These are phyloP conservation scores for Buddleja alternifolia DNA, from an alignment of 257 asterid genomes.

Conservation along the genomic window DNA sequence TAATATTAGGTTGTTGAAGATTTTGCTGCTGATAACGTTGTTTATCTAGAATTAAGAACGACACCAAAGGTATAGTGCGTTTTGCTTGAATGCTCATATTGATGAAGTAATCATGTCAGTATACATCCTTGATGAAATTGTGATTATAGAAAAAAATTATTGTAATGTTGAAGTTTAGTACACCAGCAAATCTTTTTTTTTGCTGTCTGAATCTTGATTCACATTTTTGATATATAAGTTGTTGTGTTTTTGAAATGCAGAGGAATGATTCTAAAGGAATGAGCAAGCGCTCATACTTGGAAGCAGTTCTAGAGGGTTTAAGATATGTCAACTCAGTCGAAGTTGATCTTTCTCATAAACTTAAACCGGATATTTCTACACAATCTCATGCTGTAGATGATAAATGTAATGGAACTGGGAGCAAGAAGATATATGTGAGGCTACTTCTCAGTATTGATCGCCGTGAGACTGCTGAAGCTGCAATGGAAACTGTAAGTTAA, in stretches of 20 bases:
- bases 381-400: slow-evolving; percentile 28
- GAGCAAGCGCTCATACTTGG: slow-evolving; percentile 88
- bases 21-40: slow-evolving; percentile 91
- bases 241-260: slow-evolving; percentile 40
- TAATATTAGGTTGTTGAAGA: slow-evolving; percentile 81
- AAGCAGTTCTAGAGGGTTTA: slow-evolving; percentile 83
- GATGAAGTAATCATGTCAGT: slow-evolving; percentile 7
- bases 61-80: slow-evolving; percentile 75
- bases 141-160: not conserved
- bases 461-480: slow-evolving; percentile 86
- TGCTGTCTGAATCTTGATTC: slow-evolving; percentile 6
- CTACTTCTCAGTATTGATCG: slow-evolving; percentile 93
- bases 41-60: slow-evolving; percentile 87
- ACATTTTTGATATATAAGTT: not conserved
- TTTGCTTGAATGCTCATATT: not conserved
- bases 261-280: slow-evolving; percentile 79
- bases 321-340: slow-evolving; percentile 60
- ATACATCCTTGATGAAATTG: slow-evolving; percentile 2
- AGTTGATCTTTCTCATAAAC: slow-evolving; percentile 50
- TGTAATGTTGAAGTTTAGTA: not conserved
- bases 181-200: not conserved
- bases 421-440: slow-evolving; percentile 75
- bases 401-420: slow-evolving; percentile 37
- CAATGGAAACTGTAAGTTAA: slow-evolving; percentile 86
- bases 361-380: slow-evolving; percentile 35